Conservation (phyloP, 305 asterid species). For the Fraxinus platypoda region DNA sequence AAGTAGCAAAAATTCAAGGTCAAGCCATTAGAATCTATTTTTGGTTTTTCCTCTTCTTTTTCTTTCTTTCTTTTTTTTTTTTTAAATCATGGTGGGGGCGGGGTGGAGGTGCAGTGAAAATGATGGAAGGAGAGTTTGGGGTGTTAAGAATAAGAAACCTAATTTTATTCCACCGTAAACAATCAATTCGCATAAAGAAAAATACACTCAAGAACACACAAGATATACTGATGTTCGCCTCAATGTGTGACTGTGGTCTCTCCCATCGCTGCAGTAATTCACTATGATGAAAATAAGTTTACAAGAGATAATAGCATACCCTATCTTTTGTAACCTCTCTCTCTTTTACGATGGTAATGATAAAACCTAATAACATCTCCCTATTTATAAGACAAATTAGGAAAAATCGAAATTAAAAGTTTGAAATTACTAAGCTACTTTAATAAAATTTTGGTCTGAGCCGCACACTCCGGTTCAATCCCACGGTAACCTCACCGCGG, state of each 20-base stretch:
- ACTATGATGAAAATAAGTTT: too few species aligned
- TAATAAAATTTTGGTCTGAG: neutral
- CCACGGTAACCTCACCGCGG: neutral
- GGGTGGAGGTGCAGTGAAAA: neutral
- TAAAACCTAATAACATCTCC: neutral
- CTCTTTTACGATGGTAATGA: neutral
- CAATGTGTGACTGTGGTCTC: neutral
- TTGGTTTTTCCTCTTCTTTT: neutral
- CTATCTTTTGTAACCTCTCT: neutral
- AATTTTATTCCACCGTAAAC: neutral
- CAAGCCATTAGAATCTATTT: neutral
- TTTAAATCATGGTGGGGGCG: neutral
- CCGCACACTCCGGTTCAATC: neutral
- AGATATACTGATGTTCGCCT: too few species aligned
- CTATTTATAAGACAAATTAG: neutral
- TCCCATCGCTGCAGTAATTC: neutral
- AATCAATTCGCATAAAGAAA: neutral
- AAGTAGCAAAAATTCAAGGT: constrained; percentile 13
- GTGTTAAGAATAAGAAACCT: neutral
- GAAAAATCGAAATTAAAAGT: neutral
- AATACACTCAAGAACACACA: too few species aligned
- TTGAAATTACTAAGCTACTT: neutral
- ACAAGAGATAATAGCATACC: neutral
- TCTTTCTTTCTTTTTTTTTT: too few species aligned
- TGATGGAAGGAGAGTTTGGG: neutral